Evolutionary conservation across 257 asterid genomes (phyloP).

Genomic region (Anisodus tanguticus): DNA sequence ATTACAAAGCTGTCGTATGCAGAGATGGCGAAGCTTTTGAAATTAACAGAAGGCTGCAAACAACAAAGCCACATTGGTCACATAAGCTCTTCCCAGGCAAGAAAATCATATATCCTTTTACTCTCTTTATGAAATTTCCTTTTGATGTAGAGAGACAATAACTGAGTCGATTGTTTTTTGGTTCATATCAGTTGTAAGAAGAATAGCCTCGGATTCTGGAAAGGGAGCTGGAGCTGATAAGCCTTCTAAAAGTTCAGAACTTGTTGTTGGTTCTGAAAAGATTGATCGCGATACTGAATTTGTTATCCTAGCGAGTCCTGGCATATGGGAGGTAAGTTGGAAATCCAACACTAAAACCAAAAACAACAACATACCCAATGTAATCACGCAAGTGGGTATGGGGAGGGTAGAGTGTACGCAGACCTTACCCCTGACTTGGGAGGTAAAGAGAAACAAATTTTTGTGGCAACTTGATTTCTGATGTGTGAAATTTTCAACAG

Average conservation of each 20-base stretch:
- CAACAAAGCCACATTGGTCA: conserved; percentile 42
- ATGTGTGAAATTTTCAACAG: conserved; percentile 33
- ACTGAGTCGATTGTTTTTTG: not conserved
- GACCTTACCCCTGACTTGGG: too few species aligned
- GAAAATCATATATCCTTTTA: not conserved
- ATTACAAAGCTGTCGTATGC: conserved; percentile 57
- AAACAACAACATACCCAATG: too few species aligned
- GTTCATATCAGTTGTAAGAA: conserved; percentile 35
- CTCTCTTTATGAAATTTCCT: not conserved
- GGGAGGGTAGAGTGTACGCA: too few species aligned
- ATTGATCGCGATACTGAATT: conserved; percentile 58
- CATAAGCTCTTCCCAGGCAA: conserved; percentile 50
- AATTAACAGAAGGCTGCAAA: conserved; percentile 42
- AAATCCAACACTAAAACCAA: not conserved
- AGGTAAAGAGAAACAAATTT: too few species aligned
- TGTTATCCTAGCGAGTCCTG: conserved; percentile 62
- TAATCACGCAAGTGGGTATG: too few species aligned
- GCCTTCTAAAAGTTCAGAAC: conserved; percentile 43
- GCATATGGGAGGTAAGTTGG: conserved; percentile 60
- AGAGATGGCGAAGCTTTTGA: conserved; percentile 61
- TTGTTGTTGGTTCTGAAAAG: conserved; percentile 48
- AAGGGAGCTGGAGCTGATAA: conserved; percentile 27
- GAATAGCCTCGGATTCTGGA: not conserved
- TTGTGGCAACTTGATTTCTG: not conserved
- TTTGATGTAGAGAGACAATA: not conserved